Evolutionary conservation across 257 asterid species (phyloP).

Genomic region (Fraxinus cuspidata): DNA sequence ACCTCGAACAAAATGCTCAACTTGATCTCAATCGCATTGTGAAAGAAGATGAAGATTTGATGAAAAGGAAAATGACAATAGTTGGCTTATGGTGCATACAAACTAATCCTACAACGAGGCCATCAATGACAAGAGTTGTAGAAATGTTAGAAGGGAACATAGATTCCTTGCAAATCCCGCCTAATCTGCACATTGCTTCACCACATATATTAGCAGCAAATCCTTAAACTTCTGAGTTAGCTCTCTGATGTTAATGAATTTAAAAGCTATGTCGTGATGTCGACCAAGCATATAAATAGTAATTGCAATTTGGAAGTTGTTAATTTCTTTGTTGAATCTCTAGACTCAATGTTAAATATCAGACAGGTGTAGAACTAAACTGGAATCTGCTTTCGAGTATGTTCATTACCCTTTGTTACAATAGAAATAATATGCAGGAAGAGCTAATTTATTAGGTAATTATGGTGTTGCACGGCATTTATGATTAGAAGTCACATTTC

Average conservation of each 20-base stretch:
- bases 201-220: neutral
- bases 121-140: constrained; percentile 32
- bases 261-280: too few species aligned
- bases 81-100: constrained; percentile 42
- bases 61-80: constrained; percentile 29
- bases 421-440: neutral
- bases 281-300: neutral
- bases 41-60: constrained; percentile 16
- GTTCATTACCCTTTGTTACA: neutral
- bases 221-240: neutral
- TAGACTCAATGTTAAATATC: neutral
- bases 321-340: neutral
- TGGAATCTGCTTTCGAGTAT: too few species aligned
- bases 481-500: too few species aligned
- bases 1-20: constrained; percentile 2
- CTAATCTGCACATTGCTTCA: constrained; percentile 26
- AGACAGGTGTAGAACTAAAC: neutral
- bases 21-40: neutral
- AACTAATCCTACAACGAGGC: constrained; percentile 27
- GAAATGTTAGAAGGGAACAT: constrained; percentile 37
- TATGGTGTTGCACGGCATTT: neutral
- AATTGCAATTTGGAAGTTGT: neutral
- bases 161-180: constrained; percentile 22
- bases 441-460: too few species aligned
- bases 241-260: neutral